Conservation (phyloP, 352 stramenopile species). For the Nothophytophthora sp. region DNA sequence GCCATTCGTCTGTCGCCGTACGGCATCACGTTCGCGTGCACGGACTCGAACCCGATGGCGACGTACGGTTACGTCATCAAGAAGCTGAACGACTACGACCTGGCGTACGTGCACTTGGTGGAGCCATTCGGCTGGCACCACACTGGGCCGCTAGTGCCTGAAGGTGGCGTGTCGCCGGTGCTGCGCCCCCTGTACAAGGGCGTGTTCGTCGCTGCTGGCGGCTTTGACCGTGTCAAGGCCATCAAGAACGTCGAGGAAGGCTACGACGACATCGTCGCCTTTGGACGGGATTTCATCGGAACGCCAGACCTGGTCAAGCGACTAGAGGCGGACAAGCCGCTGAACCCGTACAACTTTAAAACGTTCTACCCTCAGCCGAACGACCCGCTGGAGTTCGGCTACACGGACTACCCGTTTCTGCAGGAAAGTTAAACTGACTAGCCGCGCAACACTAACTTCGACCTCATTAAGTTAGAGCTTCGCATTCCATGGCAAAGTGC, state of each 20-base stretch:
- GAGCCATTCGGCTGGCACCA: constrained; percentile 22
- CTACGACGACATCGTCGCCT: constrained; percentile 34
- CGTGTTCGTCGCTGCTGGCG: constrained; percentile 27
- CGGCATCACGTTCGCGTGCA: constrained; percentile 29
- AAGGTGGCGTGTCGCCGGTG: constrained; percentile 22
- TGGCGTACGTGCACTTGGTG: constrained; percentile 35
- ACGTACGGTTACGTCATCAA: constrained; percentile 29
- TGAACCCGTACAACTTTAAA: constrained; percentile 27
- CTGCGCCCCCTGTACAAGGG: constrained; percentile 38
- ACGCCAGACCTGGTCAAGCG: constrained; percentile 50
- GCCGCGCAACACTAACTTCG: too few relatives aligned
- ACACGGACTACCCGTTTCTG: constrained; percentile 20
- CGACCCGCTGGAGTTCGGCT: constrained; percentile 9
- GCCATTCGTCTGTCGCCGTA: constrained; percentile 11
- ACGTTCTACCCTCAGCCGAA: constrained; percentile 16
- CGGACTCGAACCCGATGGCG: constrained; percentile 23
- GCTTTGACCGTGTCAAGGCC: constrained; percentile 18
- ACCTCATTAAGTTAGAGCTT: too few relatives aligned
- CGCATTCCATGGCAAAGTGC: too few relatives aligned
- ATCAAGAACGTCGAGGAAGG: constrained; percentile 25
- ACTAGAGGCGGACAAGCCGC: constrained; percentile 17
- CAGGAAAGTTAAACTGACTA: too few relatives aligned
- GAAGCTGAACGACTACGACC: too few relatives aligned
- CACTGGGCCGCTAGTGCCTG: constrained; percentile 10
- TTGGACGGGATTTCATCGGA: constrained; percentile 48